phyloP scores from a whole-genome alignment of 1,284 basidiomycete genomes.

The Tilletia caries region DNA sequence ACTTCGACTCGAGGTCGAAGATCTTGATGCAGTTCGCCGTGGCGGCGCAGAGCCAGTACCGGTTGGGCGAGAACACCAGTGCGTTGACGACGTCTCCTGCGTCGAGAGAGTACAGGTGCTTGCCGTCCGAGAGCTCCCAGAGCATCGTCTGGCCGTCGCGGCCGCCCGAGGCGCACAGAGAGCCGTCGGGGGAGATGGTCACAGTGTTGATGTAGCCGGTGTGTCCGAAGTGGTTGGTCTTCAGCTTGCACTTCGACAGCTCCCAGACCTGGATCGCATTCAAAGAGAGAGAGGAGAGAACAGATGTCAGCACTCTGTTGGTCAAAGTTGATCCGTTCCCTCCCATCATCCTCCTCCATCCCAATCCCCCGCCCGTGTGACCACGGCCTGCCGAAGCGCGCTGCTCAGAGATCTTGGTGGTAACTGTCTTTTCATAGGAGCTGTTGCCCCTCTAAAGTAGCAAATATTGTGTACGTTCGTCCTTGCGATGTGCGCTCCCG shows the following conservation, averaged over 20 bases:
- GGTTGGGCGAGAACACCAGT: conserved; percentile 88
- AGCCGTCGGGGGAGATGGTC: conserved; percentile 98
- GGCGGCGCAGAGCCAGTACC: conserved; percentile 98
- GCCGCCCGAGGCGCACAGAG: conserved; percentile 96
- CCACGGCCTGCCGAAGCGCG: background rate
- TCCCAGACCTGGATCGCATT: conserved; percentile 81
- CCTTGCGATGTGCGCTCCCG: conserved; percentile 29
- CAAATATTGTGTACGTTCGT: conserved; percentile 63
- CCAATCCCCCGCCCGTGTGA: background rate
- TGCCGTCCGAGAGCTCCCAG: conserved; percentile 99
- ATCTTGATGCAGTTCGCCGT: conserved; percentile 96
- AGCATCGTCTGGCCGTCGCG: conserved; percentile 99
- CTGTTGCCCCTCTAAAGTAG: conserved; percentile 70
- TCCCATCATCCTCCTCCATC: too few species aligned
- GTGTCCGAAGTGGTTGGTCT: conserved; percentile 99
- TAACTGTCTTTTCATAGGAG: conserved; percentile 67
- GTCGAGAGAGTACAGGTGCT: conserved; percentile 99
- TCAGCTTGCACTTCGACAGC: conserved; percentile 98
- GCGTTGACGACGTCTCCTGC: conserved; percentile 98
- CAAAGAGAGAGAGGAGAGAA: background rate
- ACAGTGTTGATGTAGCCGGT: conserved; percentile 99
- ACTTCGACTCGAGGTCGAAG: conserved; percentile 62
- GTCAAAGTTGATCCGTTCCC: background rate
- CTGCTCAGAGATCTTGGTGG: conserved; percentile 73
- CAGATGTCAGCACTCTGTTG: background rate